Conservation (phyloP, 2,329 filamentous ascomycete genomes). For the Coniochaeta sp. region DNA sequence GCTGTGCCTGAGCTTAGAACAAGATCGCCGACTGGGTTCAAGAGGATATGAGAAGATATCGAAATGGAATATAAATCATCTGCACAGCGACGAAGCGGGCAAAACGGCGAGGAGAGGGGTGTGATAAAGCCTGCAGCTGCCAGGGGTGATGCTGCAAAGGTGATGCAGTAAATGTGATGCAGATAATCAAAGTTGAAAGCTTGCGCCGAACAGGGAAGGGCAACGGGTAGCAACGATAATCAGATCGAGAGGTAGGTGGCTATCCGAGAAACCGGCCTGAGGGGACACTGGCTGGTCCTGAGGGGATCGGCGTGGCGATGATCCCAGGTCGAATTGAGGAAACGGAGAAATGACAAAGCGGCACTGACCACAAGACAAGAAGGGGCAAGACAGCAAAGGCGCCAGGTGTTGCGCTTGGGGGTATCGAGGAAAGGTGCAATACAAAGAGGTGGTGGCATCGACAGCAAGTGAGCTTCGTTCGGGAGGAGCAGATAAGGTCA, state of each 20-base stretch:
- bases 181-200: neutral
- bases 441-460: neutral
- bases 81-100: neutral
- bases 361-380: neutral
- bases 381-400: neutral
- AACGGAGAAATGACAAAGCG: neutral
- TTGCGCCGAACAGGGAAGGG: neutral
- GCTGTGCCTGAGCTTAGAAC: neutral
- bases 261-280: neutral
- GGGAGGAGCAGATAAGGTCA: neutral
- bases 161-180: neutral
- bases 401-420: neutral
- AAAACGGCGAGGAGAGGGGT: neutral
- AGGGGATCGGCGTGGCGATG: neutral
- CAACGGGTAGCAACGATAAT: neutral
- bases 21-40: neutral
- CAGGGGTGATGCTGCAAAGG: neutral
- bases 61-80: neutral
- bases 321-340: neutral
- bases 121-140: neutral
- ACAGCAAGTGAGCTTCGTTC: neutral
- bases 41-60: neutral
- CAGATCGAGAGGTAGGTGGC: neutral
- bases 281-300: neutral
- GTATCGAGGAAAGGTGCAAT: neutral